phyloP scores from a whole-genome alignment of 208 protist genomes.

The Leishmania turanica region DNA sequence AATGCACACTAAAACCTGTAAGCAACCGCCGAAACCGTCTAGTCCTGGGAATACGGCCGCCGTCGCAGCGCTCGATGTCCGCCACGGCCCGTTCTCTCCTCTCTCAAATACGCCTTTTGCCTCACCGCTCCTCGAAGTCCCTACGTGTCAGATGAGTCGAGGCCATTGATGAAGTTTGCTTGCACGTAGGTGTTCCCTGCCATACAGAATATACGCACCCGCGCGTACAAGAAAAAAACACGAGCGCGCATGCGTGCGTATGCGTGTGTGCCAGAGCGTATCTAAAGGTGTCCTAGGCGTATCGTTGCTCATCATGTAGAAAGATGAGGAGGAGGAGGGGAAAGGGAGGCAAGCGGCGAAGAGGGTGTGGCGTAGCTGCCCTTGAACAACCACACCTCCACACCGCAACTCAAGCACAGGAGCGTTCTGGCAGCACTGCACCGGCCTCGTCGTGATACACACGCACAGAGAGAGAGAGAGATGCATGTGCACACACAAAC shows the following conservation, averaged over 20 bases:
- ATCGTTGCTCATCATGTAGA: conserved; percentile 25
- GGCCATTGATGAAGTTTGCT: conserved; percentile 28
- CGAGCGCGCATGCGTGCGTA: not conserved
- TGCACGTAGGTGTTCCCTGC: conserved; percentile 11
- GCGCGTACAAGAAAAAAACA: not conserved
- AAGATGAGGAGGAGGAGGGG: not conserved
- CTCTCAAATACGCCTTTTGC: not conserved
- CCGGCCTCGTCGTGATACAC: not conserved
- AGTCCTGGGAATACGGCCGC: not conserved
- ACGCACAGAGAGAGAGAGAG: conserved; percentile 1
- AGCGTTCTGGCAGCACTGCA: not conserved
- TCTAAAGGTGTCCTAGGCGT: conserved; percentile 36
- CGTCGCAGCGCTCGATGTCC: not conserved
- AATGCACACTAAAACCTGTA: not conserved
- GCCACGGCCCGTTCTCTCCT: not conserved
- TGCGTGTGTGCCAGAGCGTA: conserved; percentile 5
- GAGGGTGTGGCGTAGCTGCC: not conserved
- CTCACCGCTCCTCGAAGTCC: not conserved
- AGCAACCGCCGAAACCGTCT: not conserved
- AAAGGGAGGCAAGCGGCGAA: not conserved
- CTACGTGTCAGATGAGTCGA: conserved; percentile 29
- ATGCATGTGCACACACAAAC: not conserved
- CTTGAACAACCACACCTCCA: not conserved
- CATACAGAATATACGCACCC: not conserved
- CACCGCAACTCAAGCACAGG: not conserved